phyloP scores from a whole-genome alignment of 352 stramenopile species.

The Pilasporangium apinafurcum region DNA sequence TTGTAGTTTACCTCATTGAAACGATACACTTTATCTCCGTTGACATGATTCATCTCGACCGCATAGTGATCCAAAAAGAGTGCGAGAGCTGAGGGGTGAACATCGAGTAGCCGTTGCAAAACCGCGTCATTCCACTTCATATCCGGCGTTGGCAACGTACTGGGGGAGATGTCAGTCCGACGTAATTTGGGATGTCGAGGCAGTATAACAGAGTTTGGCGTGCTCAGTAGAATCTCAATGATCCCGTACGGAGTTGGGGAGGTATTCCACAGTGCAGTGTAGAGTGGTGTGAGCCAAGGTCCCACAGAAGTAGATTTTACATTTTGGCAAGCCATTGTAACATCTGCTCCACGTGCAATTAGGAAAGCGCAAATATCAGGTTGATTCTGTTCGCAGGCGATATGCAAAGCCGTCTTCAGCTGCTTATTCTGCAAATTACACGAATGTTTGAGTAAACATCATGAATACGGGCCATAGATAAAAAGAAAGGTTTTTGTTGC shows the following conservation, averaged over 20 bases:
- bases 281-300: conserved; percentile 37
- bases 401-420: conserved; percentile 36
- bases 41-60: conserved; percentile 37
- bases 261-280: conserved; percentile 34
- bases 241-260: conserved; percentile 26
- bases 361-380: conserved; percentile 30
- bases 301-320: conserved; percentile 18
- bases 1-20: conserved; percentile 25
- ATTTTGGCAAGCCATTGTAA: conserved; percentile 33
- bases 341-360: conserved; percentile 29
- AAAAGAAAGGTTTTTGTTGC: conserved; percentile 3
- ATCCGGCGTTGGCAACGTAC: conserved; percentile 12
- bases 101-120: conserved; percentile 30
- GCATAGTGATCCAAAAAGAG: conserved; percentile 44
- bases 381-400: conserved; percentile 32
- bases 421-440: conserved; percentile 33
- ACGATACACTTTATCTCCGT: conserved; percentile 33
- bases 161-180: conserved; percentile 16
- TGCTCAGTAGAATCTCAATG: conserved; percentile 40
- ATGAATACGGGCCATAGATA: neutral
- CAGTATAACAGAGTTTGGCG: conserved; percentile 30
- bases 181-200: conserved; percentile 27
- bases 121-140: conserved; percentile 36
- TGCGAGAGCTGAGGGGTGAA: conserved; percentile 25
- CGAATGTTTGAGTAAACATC: neutral